Percentiles rank a stretch among this genome's conserved stretches.
These are phyloP conservation scores for Wallacemonas sp. DNA, from an alignment of 208 protist genomes.

Conservation along the genomic window DNA sequence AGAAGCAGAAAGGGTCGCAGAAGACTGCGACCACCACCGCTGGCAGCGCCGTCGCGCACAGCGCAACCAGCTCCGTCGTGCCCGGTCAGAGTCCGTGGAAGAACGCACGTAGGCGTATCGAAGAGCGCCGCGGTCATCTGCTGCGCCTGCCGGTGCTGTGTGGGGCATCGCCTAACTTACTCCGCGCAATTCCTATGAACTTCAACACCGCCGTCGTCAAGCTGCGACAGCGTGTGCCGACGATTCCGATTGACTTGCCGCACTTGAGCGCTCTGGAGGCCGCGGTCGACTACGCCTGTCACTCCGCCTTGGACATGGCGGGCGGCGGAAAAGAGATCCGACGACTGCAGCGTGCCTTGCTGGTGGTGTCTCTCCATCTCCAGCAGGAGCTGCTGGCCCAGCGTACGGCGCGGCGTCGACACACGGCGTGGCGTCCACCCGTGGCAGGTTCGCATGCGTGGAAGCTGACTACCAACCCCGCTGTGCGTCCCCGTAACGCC, in stretches of 20 bases:
- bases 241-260: slow-evolving; percentile 22
- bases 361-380: slow-evolving; percentile 38
- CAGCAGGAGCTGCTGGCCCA: slow-evolving; percentile 23
- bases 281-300: slow-evolving; percentile 24
- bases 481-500: no score
- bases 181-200: slow-evolving; percentile 9
- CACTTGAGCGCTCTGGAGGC: slow-evolving; percentile 22
- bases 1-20: no score
- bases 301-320: slow-evolving; percentile 2
- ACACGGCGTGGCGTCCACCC: background rate
- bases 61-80: no score
- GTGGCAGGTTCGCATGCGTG: background rate
- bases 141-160: background rate
- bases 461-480: no score
- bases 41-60: no score
- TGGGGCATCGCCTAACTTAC: background rate
- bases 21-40: no score
- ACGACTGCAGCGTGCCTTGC: slow-evolving; percentile 33
- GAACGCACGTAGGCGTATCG: background rate
- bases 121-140: background rate
- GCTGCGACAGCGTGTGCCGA: slow-evolving; percentile 24
- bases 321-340: slow-evolving; percentile 11
- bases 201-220: slow-evolving; percentile 24
- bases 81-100: no score
- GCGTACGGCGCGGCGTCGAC: slow-evolving; percentile 5